Percentiles rank a stretch among this genome's conserved stretches.
Conservation (phyloP, 768 basidiomycete species). For the Lyophyllum atratum region DNA sequence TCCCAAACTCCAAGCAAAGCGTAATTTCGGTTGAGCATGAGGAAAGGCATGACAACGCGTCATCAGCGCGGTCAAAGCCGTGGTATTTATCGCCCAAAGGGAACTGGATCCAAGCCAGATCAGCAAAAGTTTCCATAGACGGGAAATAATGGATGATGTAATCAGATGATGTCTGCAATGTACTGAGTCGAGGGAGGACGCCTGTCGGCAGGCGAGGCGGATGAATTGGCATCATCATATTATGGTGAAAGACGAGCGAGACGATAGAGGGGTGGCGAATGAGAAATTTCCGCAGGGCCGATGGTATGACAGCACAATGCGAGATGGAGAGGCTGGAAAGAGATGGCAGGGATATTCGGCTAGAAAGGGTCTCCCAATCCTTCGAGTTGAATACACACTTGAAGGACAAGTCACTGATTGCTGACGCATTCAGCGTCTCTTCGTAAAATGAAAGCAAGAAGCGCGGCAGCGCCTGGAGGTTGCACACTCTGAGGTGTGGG, state of each 20-base stretch:
- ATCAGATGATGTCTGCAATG: not conserved
- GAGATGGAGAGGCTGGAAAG: conserved; percentile 5
- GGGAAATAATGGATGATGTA: conserved; percentile 1
- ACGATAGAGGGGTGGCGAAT: conserved; percentile 1
- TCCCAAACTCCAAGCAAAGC: not conserved
- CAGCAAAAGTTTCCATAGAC: not conserved
- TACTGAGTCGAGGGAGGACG: not conserved
- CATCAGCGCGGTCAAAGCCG: too few species aligned
- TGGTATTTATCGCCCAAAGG: too few species aligned
- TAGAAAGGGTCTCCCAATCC: not conserved
- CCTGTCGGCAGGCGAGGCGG: not conserved
- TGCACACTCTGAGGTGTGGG: not conserved
- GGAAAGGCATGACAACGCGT: too few species aligned
- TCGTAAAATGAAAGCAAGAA: conserved; percentile 3
- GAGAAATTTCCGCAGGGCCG: not conserved
- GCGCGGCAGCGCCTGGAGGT: conserved; percentile 2
- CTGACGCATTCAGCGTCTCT: not conserved
- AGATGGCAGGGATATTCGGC: not conserved
- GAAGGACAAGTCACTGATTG: conserved; percentile 2
- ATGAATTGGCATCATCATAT: not conserved
- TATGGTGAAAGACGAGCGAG: conserved; percentile 1
- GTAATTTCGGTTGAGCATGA: not conserved
- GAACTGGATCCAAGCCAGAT: not conserved
- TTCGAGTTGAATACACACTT: not conserved
- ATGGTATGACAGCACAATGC: not conserved